Evolutionary conservation across 345 rosid species (phyloP).

Genomic region (Sisymbrium altissimum): DNA sequence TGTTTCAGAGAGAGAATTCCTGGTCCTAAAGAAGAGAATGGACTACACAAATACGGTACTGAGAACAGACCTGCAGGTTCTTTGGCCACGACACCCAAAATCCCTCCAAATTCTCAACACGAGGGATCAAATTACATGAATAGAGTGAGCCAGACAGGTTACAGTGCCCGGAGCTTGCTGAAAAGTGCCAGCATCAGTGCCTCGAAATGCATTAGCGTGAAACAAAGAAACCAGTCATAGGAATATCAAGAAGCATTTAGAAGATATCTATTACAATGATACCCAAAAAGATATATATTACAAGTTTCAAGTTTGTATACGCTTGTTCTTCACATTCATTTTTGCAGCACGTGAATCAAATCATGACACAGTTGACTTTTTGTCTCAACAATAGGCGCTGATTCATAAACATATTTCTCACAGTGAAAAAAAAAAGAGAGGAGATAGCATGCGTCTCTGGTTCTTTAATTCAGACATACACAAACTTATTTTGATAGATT

Average conservation of each 20-base stretch:
- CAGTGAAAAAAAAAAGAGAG: too few relatives aligned
- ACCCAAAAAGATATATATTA: neutral
- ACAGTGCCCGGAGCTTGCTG: slow-evolving; percentile 58
- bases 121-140: slow-evolving; percentile 39
- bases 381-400: too few relatives aligned
- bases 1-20: too few relatives aligned
- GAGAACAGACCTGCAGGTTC: slow-evolving; percentile 28
- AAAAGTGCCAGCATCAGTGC: slow-evolving; percentile 97
- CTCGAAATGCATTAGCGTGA: slow-evolving; percentile 69
- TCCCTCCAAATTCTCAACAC: slow-evolving; percentile 39
- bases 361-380: too few relatives aligned
- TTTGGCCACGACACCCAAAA: slow-evolving; percentile 46
- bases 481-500: too few relatives aligned
- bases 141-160: slow-evolving; percentile 33
- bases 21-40: too few relatives aligned
- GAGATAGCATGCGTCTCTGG: too few relatives aligned
- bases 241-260: neutral
- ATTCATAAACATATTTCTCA: too few relatives aligned
- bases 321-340: neutral
- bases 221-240: slow-evolving; percentile 45
- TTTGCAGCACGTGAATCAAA: too few relatives aligned
- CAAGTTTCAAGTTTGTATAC: neutral
- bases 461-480: too few relatives aligned
- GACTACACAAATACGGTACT: too few relatives aligned
- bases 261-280: too few relatives aligned